Conservation (phyloP, 345 rosid genomes). For the Gossypium australe region DNA sequence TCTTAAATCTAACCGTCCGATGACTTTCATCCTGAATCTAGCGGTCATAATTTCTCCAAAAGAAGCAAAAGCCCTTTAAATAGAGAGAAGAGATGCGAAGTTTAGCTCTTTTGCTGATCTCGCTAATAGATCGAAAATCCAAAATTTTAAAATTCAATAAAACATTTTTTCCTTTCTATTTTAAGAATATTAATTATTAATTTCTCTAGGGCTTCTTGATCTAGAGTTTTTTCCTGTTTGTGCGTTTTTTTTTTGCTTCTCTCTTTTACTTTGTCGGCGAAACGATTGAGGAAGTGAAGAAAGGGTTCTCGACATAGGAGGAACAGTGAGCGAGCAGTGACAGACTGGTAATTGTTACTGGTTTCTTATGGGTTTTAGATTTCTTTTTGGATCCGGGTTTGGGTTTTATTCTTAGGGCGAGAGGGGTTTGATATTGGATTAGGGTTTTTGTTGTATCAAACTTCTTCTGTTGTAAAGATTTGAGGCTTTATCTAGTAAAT, state of each 20-base stretch:
- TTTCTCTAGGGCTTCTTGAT: neutral
- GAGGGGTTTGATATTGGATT: neutral
- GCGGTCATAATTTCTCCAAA: neutral
- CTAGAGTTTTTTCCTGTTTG: neutral
- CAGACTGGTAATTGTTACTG: conserved; percentile 1
- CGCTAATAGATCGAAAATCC: neutral
- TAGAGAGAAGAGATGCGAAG: neutral
- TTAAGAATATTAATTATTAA: neutral
- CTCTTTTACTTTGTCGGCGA: neutral
- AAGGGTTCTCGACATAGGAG: neutral
- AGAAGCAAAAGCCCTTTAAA: neutral
- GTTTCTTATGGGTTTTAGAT: neutral
- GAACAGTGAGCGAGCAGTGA: neutral
- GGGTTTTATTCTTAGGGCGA: neutral
- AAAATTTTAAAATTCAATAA: neutral
- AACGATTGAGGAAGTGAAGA: neutral
- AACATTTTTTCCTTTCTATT: neutral
- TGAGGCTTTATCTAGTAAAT: neutral
- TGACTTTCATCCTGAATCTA: neutral
- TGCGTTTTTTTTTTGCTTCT: neutral
- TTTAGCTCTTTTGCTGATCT: neutral
- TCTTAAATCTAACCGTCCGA: neutral
- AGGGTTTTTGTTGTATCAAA: neutral
- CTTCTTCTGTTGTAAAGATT: neutral
- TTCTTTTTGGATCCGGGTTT: neutral